Percentiles rank a stretch among this genome's conserved stretches.
Evolutionary conservation across 163 green algal genomes (phyloP).

Genomic region (Coccomyxa subellipsoidea): DNA sequence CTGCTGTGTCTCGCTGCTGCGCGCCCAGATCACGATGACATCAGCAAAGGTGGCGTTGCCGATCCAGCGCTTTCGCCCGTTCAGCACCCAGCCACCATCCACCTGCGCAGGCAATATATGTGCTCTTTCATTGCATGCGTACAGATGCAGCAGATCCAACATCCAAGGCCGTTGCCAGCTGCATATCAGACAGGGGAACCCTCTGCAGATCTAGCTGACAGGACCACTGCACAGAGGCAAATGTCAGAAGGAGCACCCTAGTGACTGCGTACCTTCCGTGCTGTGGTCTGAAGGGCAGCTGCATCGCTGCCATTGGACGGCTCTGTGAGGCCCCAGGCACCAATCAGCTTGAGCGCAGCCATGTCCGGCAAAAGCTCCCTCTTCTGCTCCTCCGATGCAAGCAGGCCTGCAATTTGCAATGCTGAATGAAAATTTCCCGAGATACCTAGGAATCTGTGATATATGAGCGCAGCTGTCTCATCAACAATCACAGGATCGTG

Average conservation of each 20-base stretch:
- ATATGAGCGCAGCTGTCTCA: too few relatives aligned
- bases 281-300: slow-evolving; percentile 70
- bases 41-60: slow-evolving; percentile 85
- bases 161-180: neutral
- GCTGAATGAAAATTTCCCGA: neutral
- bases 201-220: too few relatives aligned
- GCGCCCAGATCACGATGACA: slow-evolving; percentile 79
- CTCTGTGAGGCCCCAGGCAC: slow-evolving; percentile 92
- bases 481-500: too few relatives aligned
- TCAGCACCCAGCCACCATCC: slow-evolving; percentile 79
- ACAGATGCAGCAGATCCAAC: neutral
- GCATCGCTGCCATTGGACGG: slow-evolving; percentile 87
- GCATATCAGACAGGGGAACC: neutral
- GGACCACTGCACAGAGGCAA: neutral
- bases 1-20: slow-evolving; percentile 66
- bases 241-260: too few relatives aligned
- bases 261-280: slow-evolving; percentile 63
- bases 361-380: slow-evolving; percentile 55
- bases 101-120: too few relatives aligned
- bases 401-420: slow-evolving; percentile 29
- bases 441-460: too few relatives aligned
- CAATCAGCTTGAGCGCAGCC: slow-evolving; percentile 57
- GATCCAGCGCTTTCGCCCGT: slow-evolving; percentile 93
- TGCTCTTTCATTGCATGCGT: too few relatives aligned
- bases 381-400: slow-evolving; percentile 88